Evolutionary conservation across 2,329 filamentous ascomycete genomes (phyloP), one percentile per base, ranked within the genome.

Genomic region (Aspergillus luchuensis): DNA sequence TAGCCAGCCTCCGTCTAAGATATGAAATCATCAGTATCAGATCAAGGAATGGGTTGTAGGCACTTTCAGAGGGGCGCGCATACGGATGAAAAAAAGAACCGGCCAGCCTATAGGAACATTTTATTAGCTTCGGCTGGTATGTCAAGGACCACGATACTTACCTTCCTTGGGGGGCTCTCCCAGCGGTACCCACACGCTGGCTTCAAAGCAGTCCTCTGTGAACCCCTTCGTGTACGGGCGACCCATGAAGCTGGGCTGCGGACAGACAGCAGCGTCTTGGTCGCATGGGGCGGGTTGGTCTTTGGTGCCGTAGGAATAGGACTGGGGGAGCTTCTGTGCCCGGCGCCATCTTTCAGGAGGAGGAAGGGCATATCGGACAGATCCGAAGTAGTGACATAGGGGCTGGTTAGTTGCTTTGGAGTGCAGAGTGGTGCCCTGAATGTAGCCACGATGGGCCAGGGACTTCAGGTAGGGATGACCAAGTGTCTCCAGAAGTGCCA

Each of bases 21-120:
- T 41, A 11, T 50, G 8, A 30, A 47, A 3, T 13, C 25, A 47
- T 38, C n/a, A 21, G 49, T 25, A 52, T 15, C 4, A 4, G 23
- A 4, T 25, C 1, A n/a, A 1, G 19, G 25, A 15, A 33, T 15
- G 17, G 3, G 28, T 11, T 8, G 7, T 17, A 6, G 15, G 7
- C 28, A 15, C 6, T 19, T 3, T 5, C 5, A 5, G 13, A 17
- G 19, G 54, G 15, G 30, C 48, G 36, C 8, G 74, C 79, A 63
- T 77, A 80, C 83, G 84, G 50, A 86, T 84, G 69, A 80, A 86
- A 65, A 87, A 81, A 54, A 84, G 77, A 0, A 87, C 84, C 4
- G 85, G 85, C 84, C 84, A 87, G 82, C 75, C 38, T 56, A 39
- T 17, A 36, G 23, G 28, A 56, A 10, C 7, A 4, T 21, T 52